These are phyloP conservation scores for Debaryomycetaceae sp. DNA, from an alignment of 1,139 yeast genomes.

Conservation along the genomic window DNA sequence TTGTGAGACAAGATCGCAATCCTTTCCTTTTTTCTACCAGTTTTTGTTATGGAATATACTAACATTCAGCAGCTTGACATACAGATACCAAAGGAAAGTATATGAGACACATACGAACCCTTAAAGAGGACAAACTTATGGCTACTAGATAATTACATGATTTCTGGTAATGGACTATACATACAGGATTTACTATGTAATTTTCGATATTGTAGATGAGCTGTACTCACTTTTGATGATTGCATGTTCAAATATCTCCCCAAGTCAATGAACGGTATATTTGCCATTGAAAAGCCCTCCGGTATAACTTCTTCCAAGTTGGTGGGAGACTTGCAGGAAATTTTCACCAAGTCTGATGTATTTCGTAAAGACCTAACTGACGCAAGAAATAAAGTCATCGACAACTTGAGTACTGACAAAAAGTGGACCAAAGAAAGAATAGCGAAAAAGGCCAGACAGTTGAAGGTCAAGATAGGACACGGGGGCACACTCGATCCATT, in stretches of 20 bases:
- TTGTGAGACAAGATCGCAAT: background rate
- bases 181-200: background rate
- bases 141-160: background rate
- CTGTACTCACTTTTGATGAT: background rate
- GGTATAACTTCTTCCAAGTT: conserved; percentile 81
- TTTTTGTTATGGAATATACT: conserved; percentile 2
- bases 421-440: conserved; percentile 45
- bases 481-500: conserved; percentile 97
- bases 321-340: conserved; percentile 58
- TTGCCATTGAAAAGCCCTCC: conserved; percentile 89
- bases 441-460: conserved; percentile 43
- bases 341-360: conserved; percentile 57
- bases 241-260: conserved; percentile 9
- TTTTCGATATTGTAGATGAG: background rate
- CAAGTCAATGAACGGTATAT: conserved; percentile 70
- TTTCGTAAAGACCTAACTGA: conserved; percentile 54
- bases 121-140: background rate
- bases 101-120: background rate
- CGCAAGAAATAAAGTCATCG: conserved; percentile 28
- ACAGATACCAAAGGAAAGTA: conserved; percentile 35
- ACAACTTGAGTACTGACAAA: conserved; percentile 41
- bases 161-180: background rate
- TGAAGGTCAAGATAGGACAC: conserved; percentile 90
- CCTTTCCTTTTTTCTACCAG: background rate
- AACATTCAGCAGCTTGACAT: conserved; percentile 37